Conservation (phyloP, 768 basidiomycete species). For the Lyophyllum atratum region DNA sequence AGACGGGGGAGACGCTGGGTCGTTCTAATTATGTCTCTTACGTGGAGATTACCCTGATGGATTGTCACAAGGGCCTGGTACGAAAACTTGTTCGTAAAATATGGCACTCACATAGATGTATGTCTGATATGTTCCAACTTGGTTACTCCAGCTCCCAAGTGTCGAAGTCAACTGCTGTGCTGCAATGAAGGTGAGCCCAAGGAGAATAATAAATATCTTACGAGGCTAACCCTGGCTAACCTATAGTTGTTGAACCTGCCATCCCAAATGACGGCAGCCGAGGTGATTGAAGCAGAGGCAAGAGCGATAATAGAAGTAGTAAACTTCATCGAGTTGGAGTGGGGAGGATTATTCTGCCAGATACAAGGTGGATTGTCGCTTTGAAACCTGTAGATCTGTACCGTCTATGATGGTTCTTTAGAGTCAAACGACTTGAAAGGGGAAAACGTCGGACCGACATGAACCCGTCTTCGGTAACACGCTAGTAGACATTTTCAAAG, state of each 20-base stretch:
- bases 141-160: slow-evolving; percentile 4
- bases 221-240: background rate
- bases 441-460: slow-evolving; percentile 1
- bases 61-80: background rate
- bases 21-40: background rate
- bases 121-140: background rate
- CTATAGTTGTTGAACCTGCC: slow-evolving; percentile 3
- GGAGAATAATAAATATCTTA: background rate
- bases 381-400: background rate
- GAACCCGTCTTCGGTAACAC: background rate
- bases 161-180: background rate
- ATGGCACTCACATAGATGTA: background rate
- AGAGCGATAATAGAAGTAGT: background rate
- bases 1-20: background rate
- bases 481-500: too few relatives aligned
- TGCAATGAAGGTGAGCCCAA: background rate
- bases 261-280: slow-evolving; percentile 1
- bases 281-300: background rate
- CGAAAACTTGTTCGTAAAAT: background rate
- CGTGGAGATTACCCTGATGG: slow-evolving; percentile 2
- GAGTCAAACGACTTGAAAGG: background rate
- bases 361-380: background rate
- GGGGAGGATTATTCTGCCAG: background rate
- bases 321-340: background rate
- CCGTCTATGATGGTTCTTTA: background rate